Percentiles rank a stretch among this genome's conserved stretches.
These are phyloP conservation scores for Bipolaris sorokiniana DNA, from an alignment of 2,329 filamentous ascomycete genomes.

Conservation along the genomic window DNA sequence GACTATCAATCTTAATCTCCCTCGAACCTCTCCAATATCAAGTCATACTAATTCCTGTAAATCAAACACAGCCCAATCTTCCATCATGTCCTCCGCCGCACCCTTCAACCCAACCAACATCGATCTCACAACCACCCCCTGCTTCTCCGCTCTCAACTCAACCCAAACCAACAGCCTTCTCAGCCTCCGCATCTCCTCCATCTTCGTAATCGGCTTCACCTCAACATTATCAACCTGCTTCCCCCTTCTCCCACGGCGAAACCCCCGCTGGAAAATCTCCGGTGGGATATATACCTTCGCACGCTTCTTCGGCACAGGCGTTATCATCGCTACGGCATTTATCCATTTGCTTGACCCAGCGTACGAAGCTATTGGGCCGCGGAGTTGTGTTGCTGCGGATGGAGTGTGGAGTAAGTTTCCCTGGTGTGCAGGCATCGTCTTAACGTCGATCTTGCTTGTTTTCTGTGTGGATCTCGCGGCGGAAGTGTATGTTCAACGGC, in stretches of 20 bases:
- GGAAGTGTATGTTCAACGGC: conserved; percentile 7
- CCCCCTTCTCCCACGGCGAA: conserved; percentile 3
- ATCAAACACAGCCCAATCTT: too few relatives aligned
- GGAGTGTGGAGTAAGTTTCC: conserved; percentile 6
- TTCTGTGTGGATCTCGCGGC: conserved; percentile 8
- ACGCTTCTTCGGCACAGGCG: conserved; percentile 10
- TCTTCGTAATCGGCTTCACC: conserved; percentile 10
- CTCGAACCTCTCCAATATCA: neutral
- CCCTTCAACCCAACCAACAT: neutral
- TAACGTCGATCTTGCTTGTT: conserved; percentile 5
- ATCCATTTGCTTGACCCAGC: conserved; percentile 9
- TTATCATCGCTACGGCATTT: conserved; percentile 8
- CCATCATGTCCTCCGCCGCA: neutral
- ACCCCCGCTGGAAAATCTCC: conserved; percentile 5
- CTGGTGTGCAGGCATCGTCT: conserved; percentile 7
- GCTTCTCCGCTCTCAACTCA: conserved; percentile 1
- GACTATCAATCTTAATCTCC: neutral
- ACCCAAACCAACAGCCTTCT: conserved; percentile 5
- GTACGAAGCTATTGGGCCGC: conserved; percentile 8
- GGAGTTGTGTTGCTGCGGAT: conserved; percentile 5
- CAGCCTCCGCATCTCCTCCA: conserved; percentile 1
- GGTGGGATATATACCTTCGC: conserved; percentile 8
- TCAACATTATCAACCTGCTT: conserved; percentile 7
- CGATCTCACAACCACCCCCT: conserved; percentile 6
- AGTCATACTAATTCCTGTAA: neutral